phyloP scores from a whole-genome alignment of 164 flowering plant genomes.

The Buxus sempervirens region DNA sequence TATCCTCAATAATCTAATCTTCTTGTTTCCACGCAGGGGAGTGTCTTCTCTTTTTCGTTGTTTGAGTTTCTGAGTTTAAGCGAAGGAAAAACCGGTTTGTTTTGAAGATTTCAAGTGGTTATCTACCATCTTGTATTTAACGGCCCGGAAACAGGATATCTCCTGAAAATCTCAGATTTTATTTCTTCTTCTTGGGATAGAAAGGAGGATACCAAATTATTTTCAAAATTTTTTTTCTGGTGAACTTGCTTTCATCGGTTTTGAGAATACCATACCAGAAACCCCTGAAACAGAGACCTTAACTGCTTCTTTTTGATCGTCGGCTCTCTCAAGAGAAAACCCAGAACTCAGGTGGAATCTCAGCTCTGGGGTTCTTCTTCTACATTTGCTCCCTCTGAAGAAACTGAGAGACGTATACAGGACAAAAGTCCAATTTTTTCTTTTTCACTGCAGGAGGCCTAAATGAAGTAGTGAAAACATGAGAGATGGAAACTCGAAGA shows the following conservation, averaged over 20 bases:
- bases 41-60: constrained; percentile 6
- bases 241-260: not conserved
- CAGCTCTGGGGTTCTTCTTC: not conserved
- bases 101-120: constrained; percentile 13
- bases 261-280: constrained; percentile 3
- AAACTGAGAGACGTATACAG: not conserved
- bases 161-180: constrained; percentile 25
- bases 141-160: constrained; percentile 20
- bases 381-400: not conserved
- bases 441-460: constrained; percentile 26
- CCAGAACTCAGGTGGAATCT: not conserved
- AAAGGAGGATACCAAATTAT: constrained; percentile 3
- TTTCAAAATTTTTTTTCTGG: not conserved
- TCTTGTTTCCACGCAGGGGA: constrained; percentile 28
- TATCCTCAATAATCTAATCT: constrained; percentile 28
- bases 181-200: constrained; percentile 12
- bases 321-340: not conserved
- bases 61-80: constrained; percentile 13
- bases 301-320: not conserved
- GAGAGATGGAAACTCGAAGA: constrained; percentile 84
- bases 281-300: not conserved
- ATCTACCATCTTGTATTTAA: constrained; percentile 10
- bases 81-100: not conserved
- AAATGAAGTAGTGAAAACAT: constrained; percentile 75
- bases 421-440: not conserved